Evolutionary conservation across 106 monocot species (phyloP).

Genomic region (Chionographis japonica): DNA sequence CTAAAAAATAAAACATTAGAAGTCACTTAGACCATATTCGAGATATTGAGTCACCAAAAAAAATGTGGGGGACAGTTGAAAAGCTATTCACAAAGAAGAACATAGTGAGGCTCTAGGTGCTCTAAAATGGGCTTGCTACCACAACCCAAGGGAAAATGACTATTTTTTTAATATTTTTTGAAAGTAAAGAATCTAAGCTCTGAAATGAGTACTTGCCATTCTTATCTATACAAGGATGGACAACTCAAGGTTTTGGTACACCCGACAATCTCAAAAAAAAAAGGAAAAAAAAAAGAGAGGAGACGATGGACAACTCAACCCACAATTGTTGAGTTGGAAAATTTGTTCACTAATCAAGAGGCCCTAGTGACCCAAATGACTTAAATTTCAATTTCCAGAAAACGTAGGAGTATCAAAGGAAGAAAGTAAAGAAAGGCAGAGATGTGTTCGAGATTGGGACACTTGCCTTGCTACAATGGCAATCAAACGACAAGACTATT

Average conservation of each 20-base stretch:
- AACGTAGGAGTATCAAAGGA: not conserved
- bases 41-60: not conserved
- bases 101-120: not conserved
- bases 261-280: no score
- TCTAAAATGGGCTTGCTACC: not conserved
- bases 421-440: not conserved
- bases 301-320: not conserved
- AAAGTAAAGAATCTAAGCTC: not conserved
- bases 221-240: not conserved
- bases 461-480: not conserved
- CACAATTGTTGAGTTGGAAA: not conserved
- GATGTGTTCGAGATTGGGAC: not conserved
- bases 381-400: not conserved
- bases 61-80: not conserved
- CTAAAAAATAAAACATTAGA: no score
- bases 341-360: not conserved
- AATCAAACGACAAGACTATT: not conserved
- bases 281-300: no score
- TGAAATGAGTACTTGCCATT: not conserved
- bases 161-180: not conserved
- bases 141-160: not conserved
- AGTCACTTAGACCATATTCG: not conserved
- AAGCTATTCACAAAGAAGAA: slow-evolving; percentile 6
- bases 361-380: not conserved
- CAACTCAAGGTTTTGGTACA: no score